Evolutionary conservation across 768 basidiomycete species (phyloP).

Genomic region (Chalciporus pseudorubinellus): DNA sequence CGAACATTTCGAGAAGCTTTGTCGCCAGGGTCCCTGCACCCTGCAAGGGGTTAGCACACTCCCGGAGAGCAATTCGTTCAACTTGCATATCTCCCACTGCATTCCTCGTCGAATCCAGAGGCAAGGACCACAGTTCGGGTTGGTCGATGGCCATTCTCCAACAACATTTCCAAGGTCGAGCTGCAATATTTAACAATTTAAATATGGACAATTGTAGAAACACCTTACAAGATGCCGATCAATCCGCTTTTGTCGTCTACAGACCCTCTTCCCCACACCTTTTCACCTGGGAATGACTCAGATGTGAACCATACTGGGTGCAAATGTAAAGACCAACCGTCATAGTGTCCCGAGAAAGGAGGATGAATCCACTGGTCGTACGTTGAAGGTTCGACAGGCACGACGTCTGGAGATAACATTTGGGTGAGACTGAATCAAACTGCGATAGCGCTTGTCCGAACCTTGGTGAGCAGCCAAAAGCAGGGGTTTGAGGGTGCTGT

Average conservation of each 20-base stretch:
- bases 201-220: not conserved
- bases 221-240: slow-evolving; percentile 56
- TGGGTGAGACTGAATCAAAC: not conserved
- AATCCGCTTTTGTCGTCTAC: slow-evolving; percentile 66
- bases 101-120: slow-evolving; percentile 79
- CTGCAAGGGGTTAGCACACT: slow-evolving; percentile 28
- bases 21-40: slow-evolving; percentile 51
- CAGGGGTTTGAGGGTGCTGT: slow-evolving; percentile 51
- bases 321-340: slow-evolving; percentile 38
- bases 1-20: slow-evolving; percentile 59
- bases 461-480: slow-evolving; percentile 55
- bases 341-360: slow-evolving; percentile 62
- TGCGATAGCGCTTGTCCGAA: slow-evolving; percentile 20
- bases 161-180: slow-evolving; percentile 59
- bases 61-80: not conserved
- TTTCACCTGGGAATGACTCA: slow-evolving; percentile 23
- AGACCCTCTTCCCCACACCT: slow-evolving; percentile 51
- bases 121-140: slow-evolving; percentile 58
- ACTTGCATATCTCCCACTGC: slow-evolving; percentile 46
- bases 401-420: slow-evolving; percentile 48
- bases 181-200: slow-evolving; percentile 24
- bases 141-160: slow-evolving; percentile 63
- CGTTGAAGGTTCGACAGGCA: slow-evolving; percentile 60
- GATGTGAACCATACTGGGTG: not conserved
- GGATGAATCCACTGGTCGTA: slow-evolving; percentile 57